Evolutionary conservation across 257 asterid genomes (phyloP).

Genomic region (Pogostemon cablin): DNA sequence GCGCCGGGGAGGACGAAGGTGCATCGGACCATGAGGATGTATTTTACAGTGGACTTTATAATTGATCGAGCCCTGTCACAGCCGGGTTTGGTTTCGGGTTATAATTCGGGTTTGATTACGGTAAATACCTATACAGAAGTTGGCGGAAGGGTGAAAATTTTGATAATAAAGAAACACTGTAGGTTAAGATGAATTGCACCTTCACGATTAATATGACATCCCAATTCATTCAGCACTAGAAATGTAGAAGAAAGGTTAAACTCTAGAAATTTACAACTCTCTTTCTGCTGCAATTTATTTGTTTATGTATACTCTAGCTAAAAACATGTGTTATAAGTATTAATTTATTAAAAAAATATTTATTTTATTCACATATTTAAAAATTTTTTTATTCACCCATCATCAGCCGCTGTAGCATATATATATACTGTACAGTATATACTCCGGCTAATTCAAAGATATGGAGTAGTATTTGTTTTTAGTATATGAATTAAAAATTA

Average conservation of each 20-base stretch:
- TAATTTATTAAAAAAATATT: too few species aligned
- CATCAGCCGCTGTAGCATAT: too few species aligned
- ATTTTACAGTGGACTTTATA: slow-evolving; percentile 49
- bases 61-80: slow-evolving; percentile 41
- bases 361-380: too few species aligned
- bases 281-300: too few species aligned
- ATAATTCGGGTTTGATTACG: slow-evolving; percentile 36
- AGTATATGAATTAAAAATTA: too few species aligned
- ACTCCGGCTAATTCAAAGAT: too few species aligned
- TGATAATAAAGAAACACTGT: slow-evolving; percentile 46
- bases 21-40: slow-evolving; percentile 58
- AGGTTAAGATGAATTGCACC: slow-evolving; percentile 67
- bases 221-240: slow-evolving; percentile 46
- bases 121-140: slow-evolving; percentile 48
- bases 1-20: slow-evolving; percentile 65
- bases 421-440: too few species aligned
- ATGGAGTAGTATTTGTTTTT: too few species aligned
- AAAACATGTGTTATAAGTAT: too few species aligned
- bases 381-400: too few species aligned
- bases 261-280: slow-evolving; percentile 27
- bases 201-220: slow-evolving; percentile 43
- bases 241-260: slow-evolving; percentile 54
- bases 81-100: slow-evolving; percentile 38
- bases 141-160: slow-evolving; percentile 54
- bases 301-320: too few species aligned